Evolutionary conservation across 108 stramenopile genomes (phyloP).

Genomic region (Cyclotella distinguenda): DNA sequence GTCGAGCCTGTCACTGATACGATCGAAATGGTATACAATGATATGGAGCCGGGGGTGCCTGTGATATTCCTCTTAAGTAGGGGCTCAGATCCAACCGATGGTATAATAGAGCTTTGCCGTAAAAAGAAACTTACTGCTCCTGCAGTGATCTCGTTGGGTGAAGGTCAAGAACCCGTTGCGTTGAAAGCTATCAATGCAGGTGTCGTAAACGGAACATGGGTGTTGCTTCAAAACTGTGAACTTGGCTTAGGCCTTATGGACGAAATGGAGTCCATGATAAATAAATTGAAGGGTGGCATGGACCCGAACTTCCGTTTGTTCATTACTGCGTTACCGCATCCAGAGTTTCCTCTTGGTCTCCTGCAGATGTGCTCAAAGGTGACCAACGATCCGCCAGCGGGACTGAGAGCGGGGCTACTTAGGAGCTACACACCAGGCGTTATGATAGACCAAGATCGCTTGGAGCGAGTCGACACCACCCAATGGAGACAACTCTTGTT

Average conservation of each 20-base stretch:
- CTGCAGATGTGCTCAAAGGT: slow-evolving; percentile 95
- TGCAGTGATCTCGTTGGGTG: slow-evolving; percentile 86
- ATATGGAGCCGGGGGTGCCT: slow-evolving; percentile 75
- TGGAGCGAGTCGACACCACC: slow-evolving; percentile 86
- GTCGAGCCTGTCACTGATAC: slow-evolving; percentile 94
- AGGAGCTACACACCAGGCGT: slow-evolving; percentile 85
- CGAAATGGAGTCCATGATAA: slow-evolving; percentile 82
- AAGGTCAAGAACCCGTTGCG: slow-evolving; percentile 93
- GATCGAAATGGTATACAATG: slow-evolving; percentile 84
- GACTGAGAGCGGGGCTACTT: slow-evolving; percentile 83
- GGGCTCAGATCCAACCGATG: slow-evolving; percentile 92
- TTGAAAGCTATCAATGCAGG: slow-evolving; percentile 86
- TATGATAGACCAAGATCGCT: slow-evolving; percentile 90
- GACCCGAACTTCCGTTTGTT: slow-evolving; percentile 89
- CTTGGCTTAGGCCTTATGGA: slow-evolving; percentile 85
- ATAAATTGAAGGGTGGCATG: slow-evolving; percentile 66
- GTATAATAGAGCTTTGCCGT: slow-evolving; percentile 81
- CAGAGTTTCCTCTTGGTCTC: slow-evolving; percentile 87
- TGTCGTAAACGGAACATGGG: slow-evolving; percentile 90
- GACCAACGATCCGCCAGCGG: slow-evolving; percentile 90
- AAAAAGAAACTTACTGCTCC: slow-evolving; percentile 86
- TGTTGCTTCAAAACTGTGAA: slow-evolving; percentile 91
- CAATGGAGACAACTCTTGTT: slow-evolving; percentile 91
- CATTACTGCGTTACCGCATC: slow-evolving; percentile 86
- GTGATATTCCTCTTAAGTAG: slow-evolving; percentile 88